Percentiles rank a stretch among this genome's conserved stretches.
Evolutionary conservation across 78 protist genomes (phyloP).

Genomic region (Dictyostelium capitatum): DNA sequence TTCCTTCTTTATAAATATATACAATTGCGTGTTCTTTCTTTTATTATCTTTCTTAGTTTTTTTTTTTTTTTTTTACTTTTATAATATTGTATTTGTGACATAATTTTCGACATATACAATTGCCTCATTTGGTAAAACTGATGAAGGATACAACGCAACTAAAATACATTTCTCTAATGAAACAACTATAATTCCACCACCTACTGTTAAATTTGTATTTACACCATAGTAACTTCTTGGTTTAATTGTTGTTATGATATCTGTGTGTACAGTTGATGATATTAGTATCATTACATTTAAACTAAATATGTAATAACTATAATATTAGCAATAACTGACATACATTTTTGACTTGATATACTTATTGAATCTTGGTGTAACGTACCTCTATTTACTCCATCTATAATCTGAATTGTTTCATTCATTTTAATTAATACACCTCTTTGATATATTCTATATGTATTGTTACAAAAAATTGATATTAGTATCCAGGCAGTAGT

Average conservation of each 20-base stretch:
- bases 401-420: constrained; percentile 51
- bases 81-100: constrained; percentile 54
- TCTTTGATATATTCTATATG: constrained; percentile 43
- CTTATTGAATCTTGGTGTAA: constrained; percentile 57
- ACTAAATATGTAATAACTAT: background rate
- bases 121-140: constrained; percentile 36
- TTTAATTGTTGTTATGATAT: constrained; percentile 68
- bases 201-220: constrained; percentile 57
- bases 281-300: background rate
- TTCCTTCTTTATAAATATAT: too few relatives aligned
- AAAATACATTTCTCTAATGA: constrained; percentile 45
- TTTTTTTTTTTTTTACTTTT: background rate
- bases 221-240: constrained; percentile 64
- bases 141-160: constrained; percentile 62
- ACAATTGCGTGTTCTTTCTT: too few relatives aligned
- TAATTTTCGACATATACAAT: constrained; percentile 54
- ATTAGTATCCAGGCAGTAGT: too few relatives aligned
- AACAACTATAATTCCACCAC: constrained; percentile 67
- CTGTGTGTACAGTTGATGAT: background rate
- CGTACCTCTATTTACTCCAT: constrained; percentile 34
- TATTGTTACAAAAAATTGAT: too few relatives aligned
- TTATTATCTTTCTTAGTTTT: background rate
- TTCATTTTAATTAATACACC: constrained; percentile 63
- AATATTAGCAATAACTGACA: background rate
- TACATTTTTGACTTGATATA: constrained; percentile 69